These are phyloP conservation scores for Phylloporus sp. DNA, from an alignment of 768 basidiomycete genomes.

Conservation along the genomic window DNA sequence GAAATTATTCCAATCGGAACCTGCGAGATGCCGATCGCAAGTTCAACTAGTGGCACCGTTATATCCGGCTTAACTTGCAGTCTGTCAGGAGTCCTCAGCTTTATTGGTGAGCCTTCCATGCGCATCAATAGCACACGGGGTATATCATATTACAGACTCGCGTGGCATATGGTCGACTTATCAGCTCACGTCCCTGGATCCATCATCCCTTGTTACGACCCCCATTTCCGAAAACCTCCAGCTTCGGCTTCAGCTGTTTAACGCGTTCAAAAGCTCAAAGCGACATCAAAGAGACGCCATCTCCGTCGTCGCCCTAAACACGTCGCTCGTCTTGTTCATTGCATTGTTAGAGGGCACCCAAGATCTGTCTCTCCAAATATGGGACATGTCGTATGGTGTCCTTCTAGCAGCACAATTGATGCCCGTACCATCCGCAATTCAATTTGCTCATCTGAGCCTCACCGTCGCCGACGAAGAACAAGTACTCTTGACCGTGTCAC, in stretches of 20 bases:
- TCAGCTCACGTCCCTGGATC: slow-evolving; percentile 27
- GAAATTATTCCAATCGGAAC: slow-evolving; percentile 13
- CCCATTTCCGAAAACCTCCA: slow-evolving; percentile 19
- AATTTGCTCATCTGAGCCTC: slow-evolving; percentile 28
- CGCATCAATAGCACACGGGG: not conserved
- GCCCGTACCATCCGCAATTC: slow-evolving; percentile 43
- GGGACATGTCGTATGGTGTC: slow-evolving; percentile 67
- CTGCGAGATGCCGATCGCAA: slow-evolving; percentile 21
- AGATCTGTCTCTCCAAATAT: slow-evolving; percentile 53
- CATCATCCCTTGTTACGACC: slow-evolving; percentile 23
- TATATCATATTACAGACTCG: slow-evolving; percentile 31
- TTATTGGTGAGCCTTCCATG: slow-evolving; percentile 40
- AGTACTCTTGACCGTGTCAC: slow-evolving; percentile 47
- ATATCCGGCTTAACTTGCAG: slow-evolving; percentile 31
- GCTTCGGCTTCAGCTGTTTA: slow-evolving; percentile 20
- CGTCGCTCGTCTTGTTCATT: slow-evolving; percentile 56
- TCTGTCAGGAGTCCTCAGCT: slow-evolving; percentile 42
- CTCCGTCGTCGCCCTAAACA: slow-evolving; percentile 46
- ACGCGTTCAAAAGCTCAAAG: slow-evolving; percentile 7
- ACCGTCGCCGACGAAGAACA: slow-evolving; percentile 40
- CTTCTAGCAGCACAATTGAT: slow-evolving; percentile 52
- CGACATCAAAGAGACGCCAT: slow-evolving; percentile 15
- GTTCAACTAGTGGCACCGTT: not conserved
- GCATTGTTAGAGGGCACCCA: slow-evolving; percentile 30
- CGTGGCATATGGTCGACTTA: slow-evolving; percentile 41